Base-by-base conservation (phyloP, 805 yeast genomes). In the Komagataella kurtzmanii region DNA sequence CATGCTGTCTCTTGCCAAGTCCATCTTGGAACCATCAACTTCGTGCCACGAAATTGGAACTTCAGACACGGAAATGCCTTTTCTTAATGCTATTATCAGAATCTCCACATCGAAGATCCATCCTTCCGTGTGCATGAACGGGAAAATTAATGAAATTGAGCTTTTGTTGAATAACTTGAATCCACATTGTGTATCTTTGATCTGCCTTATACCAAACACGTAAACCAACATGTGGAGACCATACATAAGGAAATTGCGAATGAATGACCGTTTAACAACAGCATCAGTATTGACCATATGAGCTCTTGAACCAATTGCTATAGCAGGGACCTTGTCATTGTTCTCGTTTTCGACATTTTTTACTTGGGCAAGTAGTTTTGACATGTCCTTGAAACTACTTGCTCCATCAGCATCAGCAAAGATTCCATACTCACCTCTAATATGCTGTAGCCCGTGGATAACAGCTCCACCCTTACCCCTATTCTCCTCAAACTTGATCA, bases 361-460 rank as follows among this genome's bases (percentile, higher is more conserved):
- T 24, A 85, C 70, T 10, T 70, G 66, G 3, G 60, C 61, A 8
- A 79, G 55, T 53, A 90, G 70, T 52, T 74, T 77, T 1, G 61
- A 61, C 23, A 85, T 71, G 64, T 90, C 97, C 23, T 77, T 60
- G 63, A 93, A 93, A 57, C 76, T 74, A 23, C 95, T 83, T 3
- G 99, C 98, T 40, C 98, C 98, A 67, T 93, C 99, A 1, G 98
- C 99, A 67, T 93, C 99, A 1, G 96, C 98, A 70, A 93, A 93
- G 7, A 93, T 74, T 8, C 80, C 79, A 59, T 77, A 83, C 52
- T 73, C 64, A 10, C 98, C 99, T 46, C 88, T 71, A 3, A 83
- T 70, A 59, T 80, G 81, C 58, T 83, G 77, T 65, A 93, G 68
- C 6, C 99, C 99, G 65, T 91, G 97, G 17, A 95, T 81, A 0